Percentiles rank a stretch among this genome's conserved stretches.
phyloP scores from a whole-genome alignment of 78 protist species.

The Dictyostelium purpureum region DNA sequence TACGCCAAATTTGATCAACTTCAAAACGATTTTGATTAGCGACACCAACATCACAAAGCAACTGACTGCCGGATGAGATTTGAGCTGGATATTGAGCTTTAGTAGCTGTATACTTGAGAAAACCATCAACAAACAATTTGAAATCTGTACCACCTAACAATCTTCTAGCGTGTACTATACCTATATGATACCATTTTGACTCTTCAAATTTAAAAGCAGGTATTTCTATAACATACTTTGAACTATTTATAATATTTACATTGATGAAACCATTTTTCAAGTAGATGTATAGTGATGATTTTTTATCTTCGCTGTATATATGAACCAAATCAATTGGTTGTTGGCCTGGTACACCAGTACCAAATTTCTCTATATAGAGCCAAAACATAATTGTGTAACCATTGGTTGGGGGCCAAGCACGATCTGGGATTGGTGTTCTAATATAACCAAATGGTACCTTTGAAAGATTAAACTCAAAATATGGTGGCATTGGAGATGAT shows the following conservation, averaged over 20 bases:
- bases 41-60: conserved; percentile 45
- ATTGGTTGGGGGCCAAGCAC: conserved; percentile 70
- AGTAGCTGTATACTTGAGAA: conserved; percentile 9
- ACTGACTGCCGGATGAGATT: neutral
- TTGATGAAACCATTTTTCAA: conserved; percentile 25
- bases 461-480: conserved; percentile 60
- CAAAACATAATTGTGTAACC: conserved; percentile 73
- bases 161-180: conserved; percentile 68
- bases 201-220: conserved; percentile 27
- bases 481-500: conserved; percentile 67
- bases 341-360: neutral
- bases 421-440: neutral
- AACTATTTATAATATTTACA: conserved; percentile 24
- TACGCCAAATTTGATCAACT: conserved; percentile 60
- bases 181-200: conserved; percentile 62
- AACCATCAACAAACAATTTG: conserved; percentile 66
- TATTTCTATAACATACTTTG: conserved; percentile 46
- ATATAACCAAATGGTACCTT: conserved; percentile 34
- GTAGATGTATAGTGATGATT: conserved; percentile 18
- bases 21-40: neutral
- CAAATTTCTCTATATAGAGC: conserved; percentile 56
- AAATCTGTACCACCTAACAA: conserved; percentile 65
- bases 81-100: conserved; percentile 72
- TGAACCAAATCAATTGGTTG: conserved; percentile 34
- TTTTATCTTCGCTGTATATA: conserved; percentile 45